phyloP scores from a whole-genome alignment of 306 rosid species.

The Vigna reflexopilosa region DNA sequence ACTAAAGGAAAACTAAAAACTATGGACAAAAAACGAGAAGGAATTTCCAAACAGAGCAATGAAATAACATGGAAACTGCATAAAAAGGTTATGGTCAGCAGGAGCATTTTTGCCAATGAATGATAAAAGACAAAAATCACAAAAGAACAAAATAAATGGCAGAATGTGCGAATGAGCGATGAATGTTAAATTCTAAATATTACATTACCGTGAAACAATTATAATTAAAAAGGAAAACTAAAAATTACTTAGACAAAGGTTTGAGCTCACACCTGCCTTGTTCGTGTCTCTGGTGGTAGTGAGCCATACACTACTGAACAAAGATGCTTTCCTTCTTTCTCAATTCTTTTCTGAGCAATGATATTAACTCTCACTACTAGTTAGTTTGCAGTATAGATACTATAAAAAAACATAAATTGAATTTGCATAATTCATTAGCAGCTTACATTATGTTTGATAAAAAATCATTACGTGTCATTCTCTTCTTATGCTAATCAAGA shows the following conservation, averaged over 20 bases:
- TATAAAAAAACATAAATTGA: constrained; percentile 8
- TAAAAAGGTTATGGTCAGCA: constrained; percentile 27
- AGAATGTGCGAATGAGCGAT: not conserved
- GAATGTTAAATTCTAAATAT: constrained; percentile 27
- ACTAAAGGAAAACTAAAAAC: constrained; percentile 27
- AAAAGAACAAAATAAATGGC: constrained; percentile 30
- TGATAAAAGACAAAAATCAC: constrained; percentile 26
- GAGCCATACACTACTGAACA: constrained; percentile 99
- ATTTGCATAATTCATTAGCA: constrained; percentile 33
- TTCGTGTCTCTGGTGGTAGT: constrained; percentile 96
- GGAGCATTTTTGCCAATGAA: constrained; percentile 10
- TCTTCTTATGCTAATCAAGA: constrained; percentile 33
- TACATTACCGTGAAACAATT: constrained; percentile 30
- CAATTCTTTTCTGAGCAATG: constrained; percentile 72
- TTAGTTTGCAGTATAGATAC: constrained; percentile 38
- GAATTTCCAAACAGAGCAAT: not conserved
- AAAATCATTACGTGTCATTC: constrained; percentile 11
- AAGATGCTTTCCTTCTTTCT: constrained; percentile 73
- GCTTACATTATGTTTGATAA: constrained; percentile 11
- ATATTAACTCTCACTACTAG: constrained; percentile 32
- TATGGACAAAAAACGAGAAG: constrained; percentile 30
- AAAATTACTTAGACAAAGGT: constrained; percentile 34
- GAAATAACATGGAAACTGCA: constrained; percentile 26
- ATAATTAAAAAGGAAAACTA: constrained; percentile 25
- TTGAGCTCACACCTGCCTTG: constrained; percentile 80